phyloP scores from a whole-genome alignment of 768 basidiomycete species.

The Pleurotus giganteus region DNA sequence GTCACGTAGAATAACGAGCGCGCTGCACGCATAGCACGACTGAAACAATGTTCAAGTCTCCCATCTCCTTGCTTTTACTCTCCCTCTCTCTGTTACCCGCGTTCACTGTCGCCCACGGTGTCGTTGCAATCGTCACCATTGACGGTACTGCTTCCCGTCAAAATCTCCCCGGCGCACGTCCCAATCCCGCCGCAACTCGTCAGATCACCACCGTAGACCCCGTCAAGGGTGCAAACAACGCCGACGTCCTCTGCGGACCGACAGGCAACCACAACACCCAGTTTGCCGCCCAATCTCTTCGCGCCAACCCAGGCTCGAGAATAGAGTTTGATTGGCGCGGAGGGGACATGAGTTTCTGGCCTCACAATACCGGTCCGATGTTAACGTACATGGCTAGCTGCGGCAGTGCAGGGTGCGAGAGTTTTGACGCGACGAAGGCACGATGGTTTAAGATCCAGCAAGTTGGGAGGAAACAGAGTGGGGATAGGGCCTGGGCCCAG shows the following conservation, averaged over 20 bases:
- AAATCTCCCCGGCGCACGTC: slow-evolving; percentile 23
- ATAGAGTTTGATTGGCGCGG: slow-evolving; percentile 59
- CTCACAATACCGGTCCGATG: slow-evolving; percentile 64
- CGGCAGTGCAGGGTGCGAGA: slow-evolving; percentile 50
- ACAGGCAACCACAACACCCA: slow-evolving; percentile 33
- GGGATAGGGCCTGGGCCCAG: slow-evolving; percentile 47
- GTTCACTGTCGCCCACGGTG: slow-evolving; percentile 44
- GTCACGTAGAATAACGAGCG: neutral
- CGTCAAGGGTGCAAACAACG: slow-evolving; percentile 54
- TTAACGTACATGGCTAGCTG: slow-evolving; percentile 75
- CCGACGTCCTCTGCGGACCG: slow-evolving; percentile 56
- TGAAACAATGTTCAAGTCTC: slow-evolving; percentile 22
- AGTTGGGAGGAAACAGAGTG: slow-evolving; percentile 37
- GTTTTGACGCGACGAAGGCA: slow-evolving; percentile 55
- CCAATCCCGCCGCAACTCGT: slow-evolving; percentile 36
- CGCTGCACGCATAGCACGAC: neutral
- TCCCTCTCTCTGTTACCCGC: slow-evolving; percentile 27
- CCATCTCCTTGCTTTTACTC: slow-evolving; percentile 27
- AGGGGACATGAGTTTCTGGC: slow-evolving; percentile 34
- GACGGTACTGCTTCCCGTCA: slow-evolving; percentile 38
- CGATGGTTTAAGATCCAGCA: slow-evolving; percentile 77
- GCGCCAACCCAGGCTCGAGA: slow-evolving; percentile 58
- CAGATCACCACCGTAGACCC: slow-evolving; percentile 36
- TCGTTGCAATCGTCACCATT: slow-evolving; percentile 36
- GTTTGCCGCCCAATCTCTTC: slow-evolving; percentile 45